Conservation (phyloP, 2,329 filamentous ascomycete species). For the Achaetomium macrosporum region DNA sequence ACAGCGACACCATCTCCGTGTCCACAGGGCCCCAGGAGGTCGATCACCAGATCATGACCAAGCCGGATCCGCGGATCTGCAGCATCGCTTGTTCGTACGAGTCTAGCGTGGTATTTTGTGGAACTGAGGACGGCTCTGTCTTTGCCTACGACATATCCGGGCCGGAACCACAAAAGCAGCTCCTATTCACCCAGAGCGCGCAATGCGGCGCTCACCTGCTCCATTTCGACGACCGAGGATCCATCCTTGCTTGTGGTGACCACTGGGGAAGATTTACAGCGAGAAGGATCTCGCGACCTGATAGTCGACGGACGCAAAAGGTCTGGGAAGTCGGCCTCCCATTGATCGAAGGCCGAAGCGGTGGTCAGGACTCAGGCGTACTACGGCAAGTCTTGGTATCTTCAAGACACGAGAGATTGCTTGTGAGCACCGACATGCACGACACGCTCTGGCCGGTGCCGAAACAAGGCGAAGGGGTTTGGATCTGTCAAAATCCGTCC, state of each 20-base stretch:
- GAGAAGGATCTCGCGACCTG: slow-evolving; percentile 8
- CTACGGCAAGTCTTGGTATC: slow-evolving; percentile 16
- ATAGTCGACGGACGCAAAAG: background rate
- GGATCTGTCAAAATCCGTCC: background rate
- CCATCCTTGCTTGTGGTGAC: slow-evolving; percentile 18
- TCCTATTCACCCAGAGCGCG: slow-evolving; percentile 15
- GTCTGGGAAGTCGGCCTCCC: slow-evolving; percentile 3
- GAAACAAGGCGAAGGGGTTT: background rate
- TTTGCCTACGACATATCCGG: slow-evolving; percentile 18
- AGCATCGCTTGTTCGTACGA: slow-evolving; percentile 13
- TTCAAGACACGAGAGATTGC: slow-evolving; percentile 11
- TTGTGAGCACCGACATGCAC: slow-evolving; percentile 12
- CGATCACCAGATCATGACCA: background rate
- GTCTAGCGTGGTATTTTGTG: slow-evolving; percentile 16
- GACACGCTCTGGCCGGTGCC: slow-evolving; percentile 18
- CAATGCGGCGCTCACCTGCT: slow-evolving; percentile 12
- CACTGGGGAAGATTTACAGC: slow-evolving; percentile 8
- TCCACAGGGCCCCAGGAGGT: slow-evolving; percentile 12
- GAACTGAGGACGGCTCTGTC: slow-evolving; percentile 21
- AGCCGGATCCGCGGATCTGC: slow-evolving; percentile 12
- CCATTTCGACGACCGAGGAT: slow-evolving; percentile 17
- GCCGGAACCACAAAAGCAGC: slow-evolving; percentile 8
- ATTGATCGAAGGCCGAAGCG: background rate
- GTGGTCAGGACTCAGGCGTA: background rate
- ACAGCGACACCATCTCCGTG: slow-evolving; percentile 14